phyloP scores from a whole-genome alignment of 78 protist genomes.

The Acrasis kona region DNA sequence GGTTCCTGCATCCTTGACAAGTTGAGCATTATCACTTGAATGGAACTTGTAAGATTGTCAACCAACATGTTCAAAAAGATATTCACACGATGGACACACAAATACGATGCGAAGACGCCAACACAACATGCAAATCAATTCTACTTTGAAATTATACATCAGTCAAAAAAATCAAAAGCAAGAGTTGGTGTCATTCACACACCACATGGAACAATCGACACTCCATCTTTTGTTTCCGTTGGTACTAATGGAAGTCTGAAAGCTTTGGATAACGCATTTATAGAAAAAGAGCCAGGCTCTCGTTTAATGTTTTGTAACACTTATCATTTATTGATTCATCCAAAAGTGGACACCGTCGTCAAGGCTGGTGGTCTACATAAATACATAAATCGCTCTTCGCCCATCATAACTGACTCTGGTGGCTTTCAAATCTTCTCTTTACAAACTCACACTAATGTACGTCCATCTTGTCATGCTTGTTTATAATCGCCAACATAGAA shows the following conservation, averaged over 20 bases:
- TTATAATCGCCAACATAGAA: neutral
- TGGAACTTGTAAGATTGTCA: no score
- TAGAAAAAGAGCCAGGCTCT: constrained; percentile 3
- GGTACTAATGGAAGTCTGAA: neutral
- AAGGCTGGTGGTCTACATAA: constrained; percentile 59
- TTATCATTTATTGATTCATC: constrained; percentile 65
- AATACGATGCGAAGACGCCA: no score
- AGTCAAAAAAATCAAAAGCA: neutral
- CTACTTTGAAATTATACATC: neutral
- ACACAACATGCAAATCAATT: no score
- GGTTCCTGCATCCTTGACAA: no score
- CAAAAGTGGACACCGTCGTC: constrained; percentile 31
- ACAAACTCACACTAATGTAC: constrained; percentile 1
- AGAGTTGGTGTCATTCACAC: neutral
- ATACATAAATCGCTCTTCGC: constrained; percentile 44
- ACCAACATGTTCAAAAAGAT: no score
- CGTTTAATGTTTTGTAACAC: constrained; percentile 69
- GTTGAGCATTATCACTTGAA: no score
- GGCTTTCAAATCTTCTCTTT: constrained; percentile 61
- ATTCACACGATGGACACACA: no score
- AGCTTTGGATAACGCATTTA: neutral
- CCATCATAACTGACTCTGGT: constrained; percentile 70
- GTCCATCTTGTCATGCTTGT: neutral
- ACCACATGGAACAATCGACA: constrained; percentile 5
- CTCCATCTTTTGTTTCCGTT: constrained; percentile 9